Conservation (phyloP, 257 asterid genomes). For the Schizonepeta tenuifolia region DNA sequence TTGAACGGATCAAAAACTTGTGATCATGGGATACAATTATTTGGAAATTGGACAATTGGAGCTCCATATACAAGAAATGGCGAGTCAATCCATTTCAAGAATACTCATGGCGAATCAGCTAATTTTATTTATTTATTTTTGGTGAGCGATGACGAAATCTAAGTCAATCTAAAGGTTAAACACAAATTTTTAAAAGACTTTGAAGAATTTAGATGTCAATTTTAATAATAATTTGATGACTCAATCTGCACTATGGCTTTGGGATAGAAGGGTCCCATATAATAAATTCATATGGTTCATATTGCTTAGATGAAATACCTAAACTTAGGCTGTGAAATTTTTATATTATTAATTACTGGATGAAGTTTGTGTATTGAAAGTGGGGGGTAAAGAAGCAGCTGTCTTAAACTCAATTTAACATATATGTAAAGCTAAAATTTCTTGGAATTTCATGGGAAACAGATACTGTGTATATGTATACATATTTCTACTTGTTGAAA, state of each 20-base stretch:
- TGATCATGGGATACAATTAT: constrained; percentile 36
- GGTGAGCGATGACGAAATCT: constrained; percentile 56
- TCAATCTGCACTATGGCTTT: constrained; percentile 54
- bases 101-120: constrained; percentile 37
- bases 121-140: neutral
- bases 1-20: constrained; percentile 25
- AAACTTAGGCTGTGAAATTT: constrained; percentile 41
- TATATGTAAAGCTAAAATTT: constrained; percentile 18
- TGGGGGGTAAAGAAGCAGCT: constrained; percentile 42
- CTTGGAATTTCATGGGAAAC: constrained; percentile 29
- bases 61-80: constrained; percentile 21
- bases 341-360: constrained; percentile 33
- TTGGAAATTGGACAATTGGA: constrained; percentile 22
- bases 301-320: constrained; percentile 47
- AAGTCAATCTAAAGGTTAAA: constrained; percentile 46
- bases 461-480: constrained; percentile 17
- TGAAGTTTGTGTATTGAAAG: constrained; percentile 41
- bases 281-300: constrained; percentile 42
- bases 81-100: constrained; percentile 48
- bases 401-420: constrained; percentile 29
- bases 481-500: constrained; percentile 12
- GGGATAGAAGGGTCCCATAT: constrained; percentile 59
- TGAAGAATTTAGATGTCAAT: constrained; percentile 37
- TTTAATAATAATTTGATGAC: constrained; percentile 50
- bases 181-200: constrained; percentile 30